Evolutionary conservation across 2,329 filamentous ascomycete species (phyloP).

Genomic region (Exophiala sp.): DNA sequence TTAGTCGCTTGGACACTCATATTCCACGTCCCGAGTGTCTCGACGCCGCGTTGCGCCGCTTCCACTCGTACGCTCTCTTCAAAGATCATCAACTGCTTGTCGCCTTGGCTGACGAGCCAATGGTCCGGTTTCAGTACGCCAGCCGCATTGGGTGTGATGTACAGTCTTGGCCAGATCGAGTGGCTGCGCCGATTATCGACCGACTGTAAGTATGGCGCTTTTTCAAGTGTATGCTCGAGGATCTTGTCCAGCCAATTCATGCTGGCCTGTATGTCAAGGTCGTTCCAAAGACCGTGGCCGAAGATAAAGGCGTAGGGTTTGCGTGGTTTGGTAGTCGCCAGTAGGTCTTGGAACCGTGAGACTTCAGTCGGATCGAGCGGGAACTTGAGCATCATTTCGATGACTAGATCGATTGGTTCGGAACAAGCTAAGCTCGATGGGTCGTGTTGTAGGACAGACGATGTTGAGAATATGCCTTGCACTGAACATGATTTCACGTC

Average conservation of each 20-base stretch:
- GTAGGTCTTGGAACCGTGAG: slow-evolving; percentile 36
- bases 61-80: slow-evolving; percentile 41
- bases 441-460: slow-evolving; percentile 44
- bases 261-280: slow-evolving; percentile 43
- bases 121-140: slow-evolving; percentile 47
- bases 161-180: slow-evolving; percentile 30
- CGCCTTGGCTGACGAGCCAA: slow-evolving; percentile 47
- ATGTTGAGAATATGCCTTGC: slow-evolving; percentile 48
- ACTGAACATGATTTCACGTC: slow-evolving; percentile 49
- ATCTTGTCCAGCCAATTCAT: slow-evolving; percentile 67
- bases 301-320: slow-evolving; percentile 44
- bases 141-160: slow-evolving; percentile 47
- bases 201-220: slow-evolving; percentile 20
- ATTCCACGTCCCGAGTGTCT: slow-evolving; percentile 51
- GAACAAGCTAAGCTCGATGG: slow-evolving; percentile 42
- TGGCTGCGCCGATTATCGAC: not conserved
- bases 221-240: slow-evolving; percentile 86
- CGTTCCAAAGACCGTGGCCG: slow-evolving; percentile 49
- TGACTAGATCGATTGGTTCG: slow-evolving; percentile 37
- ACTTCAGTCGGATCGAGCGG: slow-evolving; percentile 43
- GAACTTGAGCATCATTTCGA: slow-evolving; percentile 45
- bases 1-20: slow-evolving; percentile 49
- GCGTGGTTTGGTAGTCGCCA: slow-evolving; percentile 33
- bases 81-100: slow-evolving; percentile 47
- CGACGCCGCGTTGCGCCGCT: slow-evolving; percentile 37